These are phyloP conservation scores for Globisporangium uncinulatum DNA, from an alignment of 352 stramenopile genomes.

Conservation along the genomic window DNA sequence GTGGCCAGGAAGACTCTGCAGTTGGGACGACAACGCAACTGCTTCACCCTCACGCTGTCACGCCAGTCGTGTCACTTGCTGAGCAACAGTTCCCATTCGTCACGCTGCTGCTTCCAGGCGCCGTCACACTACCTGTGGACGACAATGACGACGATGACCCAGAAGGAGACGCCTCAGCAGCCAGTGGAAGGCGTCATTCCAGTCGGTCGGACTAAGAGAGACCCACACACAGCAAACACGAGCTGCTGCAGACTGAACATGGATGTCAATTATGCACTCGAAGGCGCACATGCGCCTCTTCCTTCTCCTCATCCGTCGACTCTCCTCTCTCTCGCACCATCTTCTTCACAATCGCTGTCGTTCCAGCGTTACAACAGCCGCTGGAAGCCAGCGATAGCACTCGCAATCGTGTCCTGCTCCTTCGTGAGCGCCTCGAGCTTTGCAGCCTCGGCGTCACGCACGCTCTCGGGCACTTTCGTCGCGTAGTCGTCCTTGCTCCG, in stretches of 20 bases:
- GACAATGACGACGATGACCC: slow-evolving; percentile 1
- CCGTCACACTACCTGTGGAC: slow-evolving; percentile 8
- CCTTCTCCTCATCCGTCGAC: not conserved
- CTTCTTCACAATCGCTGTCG: not conserved
- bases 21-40: not conserved
- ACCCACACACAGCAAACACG: too few species aligned
- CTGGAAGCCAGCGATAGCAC: slow-evolving; percentile 72
- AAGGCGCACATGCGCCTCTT: too few species aligned
- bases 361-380: slow-evolving; percentile 44
- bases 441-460: slow-evolving; percentile 67
- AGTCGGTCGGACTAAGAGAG: too few species aligned
- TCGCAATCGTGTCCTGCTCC: slow-evolving; percentile 75
- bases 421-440: slow-evolving; percentile 80
- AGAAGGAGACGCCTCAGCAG: not conserved
- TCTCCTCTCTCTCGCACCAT: not conserved
- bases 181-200: too few species aligned
- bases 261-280: too few species aligned
- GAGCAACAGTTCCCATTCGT: not conserved
- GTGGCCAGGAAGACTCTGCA: not conserved
- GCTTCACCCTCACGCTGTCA: not conserved
- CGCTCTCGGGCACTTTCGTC: slow-evolving; percentile 73
- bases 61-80: too few species aligned
- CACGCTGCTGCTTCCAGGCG: slow-evolving; percentile 15
- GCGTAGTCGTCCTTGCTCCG: slow-evolving; percentile 72
- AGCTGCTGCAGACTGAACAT: too few species aligned